Conservation (phyloP, 306 rosid genomes). For the Rubus parviflorus region DNA sequence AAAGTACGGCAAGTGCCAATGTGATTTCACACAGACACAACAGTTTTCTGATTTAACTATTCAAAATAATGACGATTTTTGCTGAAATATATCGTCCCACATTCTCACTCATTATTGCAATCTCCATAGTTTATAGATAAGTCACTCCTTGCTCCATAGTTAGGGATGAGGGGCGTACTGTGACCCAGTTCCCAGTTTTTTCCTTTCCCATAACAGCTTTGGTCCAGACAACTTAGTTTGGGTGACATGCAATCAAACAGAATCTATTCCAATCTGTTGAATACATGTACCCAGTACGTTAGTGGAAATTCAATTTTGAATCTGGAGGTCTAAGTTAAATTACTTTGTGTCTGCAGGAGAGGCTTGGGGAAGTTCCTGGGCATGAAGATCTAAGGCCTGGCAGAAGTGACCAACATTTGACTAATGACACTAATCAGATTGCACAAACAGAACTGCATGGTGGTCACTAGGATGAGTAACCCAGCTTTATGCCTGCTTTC, state of each 20-base stretch:
- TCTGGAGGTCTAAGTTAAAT: background rate
- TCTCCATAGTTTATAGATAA: background rate
- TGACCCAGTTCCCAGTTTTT: background rate
- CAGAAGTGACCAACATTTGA: constrained; percentile 47
- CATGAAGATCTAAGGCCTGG: constrained; percentile 55
- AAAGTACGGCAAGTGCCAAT: background rate
- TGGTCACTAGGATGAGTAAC: constrained; percentile 50
- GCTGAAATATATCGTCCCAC: background rate
- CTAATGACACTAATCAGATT: constrained; percentile 53
- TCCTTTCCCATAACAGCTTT: background rate
- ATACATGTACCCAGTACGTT: background rate
- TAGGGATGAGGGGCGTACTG: background rate
- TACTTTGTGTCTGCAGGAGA: constrained; percentile 57
- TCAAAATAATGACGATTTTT: background rate
- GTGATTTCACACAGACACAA: background rate
- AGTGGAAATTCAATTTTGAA: background rate
- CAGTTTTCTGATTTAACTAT: background rate
- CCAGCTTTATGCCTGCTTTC: constrained; percentile 33
- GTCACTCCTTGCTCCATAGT: background rate
- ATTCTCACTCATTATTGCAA: background rate
- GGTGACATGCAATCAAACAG: background rate
- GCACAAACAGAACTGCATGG: constrained; percentile 47
- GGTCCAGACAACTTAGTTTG: background rate
- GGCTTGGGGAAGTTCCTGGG: constrained; percentile 68
- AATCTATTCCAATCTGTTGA: background rate